Evolutionary conservation across 2,329 filamentous ascomycete genomes (phyloP).

Genomic region (Rhexocercosporidium sp.): DNA sequence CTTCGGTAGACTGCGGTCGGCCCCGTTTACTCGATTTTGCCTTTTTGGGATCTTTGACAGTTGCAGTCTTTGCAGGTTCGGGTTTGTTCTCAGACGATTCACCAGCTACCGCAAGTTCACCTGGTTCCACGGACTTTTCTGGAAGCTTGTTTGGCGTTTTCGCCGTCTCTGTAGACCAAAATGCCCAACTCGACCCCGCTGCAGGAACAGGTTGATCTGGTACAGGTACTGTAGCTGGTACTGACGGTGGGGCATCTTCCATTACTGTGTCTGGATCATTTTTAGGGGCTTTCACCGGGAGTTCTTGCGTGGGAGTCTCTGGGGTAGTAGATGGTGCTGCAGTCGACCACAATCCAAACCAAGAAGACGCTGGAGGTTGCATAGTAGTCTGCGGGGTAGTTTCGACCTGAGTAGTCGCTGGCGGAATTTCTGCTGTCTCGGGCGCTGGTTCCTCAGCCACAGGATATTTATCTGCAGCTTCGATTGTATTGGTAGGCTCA

Average conservation of each 20-base stretch:
- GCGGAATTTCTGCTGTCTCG: background rate
- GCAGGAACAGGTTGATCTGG: conserved; percentile 36
- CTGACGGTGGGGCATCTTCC: conserved; percentile 29
- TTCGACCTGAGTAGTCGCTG: conserved; percentile 2
- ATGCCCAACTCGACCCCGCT: conserved; percentile 75
- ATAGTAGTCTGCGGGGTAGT: conserved; percentile 8
- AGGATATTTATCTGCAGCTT: conserved; percentile 7
- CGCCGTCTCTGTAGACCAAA: conserved; percentile 65
- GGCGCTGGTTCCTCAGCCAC: conserved; percentile 25
- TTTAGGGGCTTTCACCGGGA: conserved; percentile 29
- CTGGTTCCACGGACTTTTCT: conserved; percentile 27
- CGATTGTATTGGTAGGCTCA: conserved; percentile 7
- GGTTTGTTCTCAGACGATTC: conserved; percentile 60
- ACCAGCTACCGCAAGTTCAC: conserved; percentile 61
- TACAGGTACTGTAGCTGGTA: background rate
- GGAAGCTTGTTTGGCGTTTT: conserved; percentile 34
- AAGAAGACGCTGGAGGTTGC: conserved; percentile 30
- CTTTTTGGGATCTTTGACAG: conserved; percentile 32
- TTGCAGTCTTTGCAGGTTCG: conserved; percentile 33
- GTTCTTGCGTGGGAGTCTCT: conserved; percentile 33
- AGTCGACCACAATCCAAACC: conserved; percentile 41
- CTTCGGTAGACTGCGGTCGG: conserved; percentile 33
- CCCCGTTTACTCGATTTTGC: conserved; percentile 33
- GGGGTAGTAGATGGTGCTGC: conserved; percentile 32
- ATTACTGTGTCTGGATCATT: conserved; percentile 31